Evolutionary conservation across 192 early-diverging fungal genomes (phyloP), one percentile per base, ranked within the genome.

Genomic region (Oehlia diaphana): DNA sequence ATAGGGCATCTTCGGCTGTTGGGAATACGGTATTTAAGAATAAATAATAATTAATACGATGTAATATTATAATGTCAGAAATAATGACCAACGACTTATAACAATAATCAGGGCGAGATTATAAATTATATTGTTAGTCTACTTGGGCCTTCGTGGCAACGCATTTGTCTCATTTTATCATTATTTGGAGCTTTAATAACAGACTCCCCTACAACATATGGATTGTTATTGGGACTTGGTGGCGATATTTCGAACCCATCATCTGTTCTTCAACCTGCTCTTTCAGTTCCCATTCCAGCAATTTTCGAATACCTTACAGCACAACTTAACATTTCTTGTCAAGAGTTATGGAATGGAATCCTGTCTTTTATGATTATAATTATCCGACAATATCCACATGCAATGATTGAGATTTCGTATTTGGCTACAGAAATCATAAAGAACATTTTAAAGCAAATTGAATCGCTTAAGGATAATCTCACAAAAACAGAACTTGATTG

Each of bases 361-460:
- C 78, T 88, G 72, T 71, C 81, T 26, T 87, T 87, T 44, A 80
- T 90, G 75, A 72, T 84, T 0, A 81, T 79, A 21, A 85, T 85
- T 63, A 62, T 88, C 28, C 75, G 79, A 63, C 87, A 90, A 70
- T 76, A 86, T 50, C 68, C 61, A 49, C 80, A 82, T 49, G 81
- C 86, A 39, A 79, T 88, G 9, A 84, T 86, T 31, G 79, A 83
- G 26, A 87, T 88, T 53, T 81, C 86, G 2, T 81, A 85, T 2
- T 84, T 85, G 49, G 86, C 87, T 2, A 83, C 86, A 9, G 82
- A 82, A 1, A 87, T 89, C 50, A 85, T 91, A 21, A 89, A 85
- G 35, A 82, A 85, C 26, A 73, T 91, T 28, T 74, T 89, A 33
- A 83, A 84, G 75, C 84, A 88, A 58, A 86, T 88, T 64, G 88